phyloP scores from a whole-genome alignment of 1,284 basidiomycete species.

The Ganoderma meredithae region DNA sequence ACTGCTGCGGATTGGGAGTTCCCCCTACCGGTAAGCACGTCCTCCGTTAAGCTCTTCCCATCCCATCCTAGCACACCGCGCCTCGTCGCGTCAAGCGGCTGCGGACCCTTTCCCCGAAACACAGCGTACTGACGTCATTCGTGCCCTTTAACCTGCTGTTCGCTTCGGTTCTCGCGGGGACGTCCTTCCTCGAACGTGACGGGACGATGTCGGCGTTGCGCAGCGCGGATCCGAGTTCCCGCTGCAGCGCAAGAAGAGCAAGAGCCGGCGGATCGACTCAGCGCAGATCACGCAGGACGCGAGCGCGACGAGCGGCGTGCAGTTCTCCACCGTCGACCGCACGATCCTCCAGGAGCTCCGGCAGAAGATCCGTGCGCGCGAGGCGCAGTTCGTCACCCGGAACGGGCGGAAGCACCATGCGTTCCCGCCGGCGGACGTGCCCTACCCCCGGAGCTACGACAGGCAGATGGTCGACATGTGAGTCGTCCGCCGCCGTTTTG shows the following conservation, averaged over 20 bases:
- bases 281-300: constrained; percentile 26
- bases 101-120: constrained; percentile 2
- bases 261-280: constrained; percentile 23
- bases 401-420: constrained; percentile 64
- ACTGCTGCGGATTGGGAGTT: constrained; percentile 30
- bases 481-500: constrained; percentile 37
- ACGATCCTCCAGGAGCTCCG: constrained; percentile 64
- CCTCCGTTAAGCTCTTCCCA: neutral
- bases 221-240: constrained; percentile 35
- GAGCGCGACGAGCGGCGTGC: constrained; percentile 31
- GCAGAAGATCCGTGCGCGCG: constrained; percentile 56
- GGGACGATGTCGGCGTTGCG: neutral
- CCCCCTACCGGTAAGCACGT: constrained; percentile 29
- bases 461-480: constrained; percentile 67
- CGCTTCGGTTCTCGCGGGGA: neutral
- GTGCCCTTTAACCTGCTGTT: neutral
- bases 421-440: constrained; percentile 55
- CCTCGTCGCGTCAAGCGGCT: constrained; percentile 6
- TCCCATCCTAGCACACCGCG: neutral
- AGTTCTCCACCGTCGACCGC: constrained; percentile 65
- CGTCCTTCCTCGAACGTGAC: neutral
- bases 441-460: constrained; percentile 73
- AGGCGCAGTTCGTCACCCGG: constrained; percentile 61
- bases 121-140: constrained; percentile 16
- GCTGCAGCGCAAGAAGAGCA: constrained; percentile 37